These are phyloP conservation scores for Nothophoma quercina DNA, from an alignment of 2,329 filamentous ascomycete genomes.

Conservation along the genomic window DNA sequence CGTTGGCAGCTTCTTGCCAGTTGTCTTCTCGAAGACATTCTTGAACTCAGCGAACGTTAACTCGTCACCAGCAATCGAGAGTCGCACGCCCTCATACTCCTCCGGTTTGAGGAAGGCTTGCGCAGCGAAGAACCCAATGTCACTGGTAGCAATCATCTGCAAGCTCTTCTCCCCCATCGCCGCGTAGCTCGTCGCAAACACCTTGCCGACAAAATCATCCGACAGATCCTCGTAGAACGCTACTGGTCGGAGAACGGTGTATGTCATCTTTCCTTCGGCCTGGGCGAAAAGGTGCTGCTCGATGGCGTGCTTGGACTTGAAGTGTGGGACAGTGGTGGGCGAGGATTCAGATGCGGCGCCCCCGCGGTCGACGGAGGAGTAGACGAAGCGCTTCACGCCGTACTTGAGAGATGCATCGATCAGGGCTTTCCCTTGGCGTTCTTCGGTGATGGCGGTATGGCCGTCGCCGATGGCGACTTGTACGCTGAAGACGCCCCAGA, in stretches of 20 bases:
- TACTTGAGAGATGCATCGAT: conserved; percentile 42
- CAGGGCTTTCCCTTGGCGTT: conserved; percentile 49
- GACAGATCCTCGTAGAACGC: conserved; percentile 67
- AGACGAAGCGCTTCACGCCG: conserved; percentile 49
- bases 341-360: conserved; percentile 55
- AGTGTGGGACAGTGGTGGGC: conserved; percentile 66
- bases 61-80: conserved; percentile 60
- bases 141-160: conserved; percentile 45
- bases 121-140: conserved; percentile 60
- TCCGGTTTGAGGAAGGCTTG: conserved; percentile 53
- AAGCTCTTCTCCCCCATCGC: conserved; percentile 46
- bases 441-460: conserved; percentile 29
- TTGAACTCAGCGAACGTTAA: conserved; percentile 52
- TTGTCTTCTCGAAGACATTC: conserved; percentile 53
- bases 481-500: conserved; percentile 47
- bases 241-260: conserved; percentile 66
- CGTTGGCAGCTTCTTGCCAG: conserved; percentile 52
- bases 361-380: conserved; percentile 49
- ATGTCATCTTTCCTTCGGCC: conserved; percentile 57
- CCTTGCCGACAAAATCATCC: conserved; percentile 54
- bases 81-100: conserved; percentile 49
- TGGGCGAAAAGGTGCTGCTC: conserved; percentile 63
- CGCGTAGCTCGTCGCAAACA: conserved; percentile 51
- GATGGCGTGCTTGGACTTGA: conserved; percentile 66
- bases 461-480: conserved; percentile 27